phyloP scores from a whole-genome alignment of 1,284 basidiomycete species.

The Vanrija pseudolonga region DNA sequence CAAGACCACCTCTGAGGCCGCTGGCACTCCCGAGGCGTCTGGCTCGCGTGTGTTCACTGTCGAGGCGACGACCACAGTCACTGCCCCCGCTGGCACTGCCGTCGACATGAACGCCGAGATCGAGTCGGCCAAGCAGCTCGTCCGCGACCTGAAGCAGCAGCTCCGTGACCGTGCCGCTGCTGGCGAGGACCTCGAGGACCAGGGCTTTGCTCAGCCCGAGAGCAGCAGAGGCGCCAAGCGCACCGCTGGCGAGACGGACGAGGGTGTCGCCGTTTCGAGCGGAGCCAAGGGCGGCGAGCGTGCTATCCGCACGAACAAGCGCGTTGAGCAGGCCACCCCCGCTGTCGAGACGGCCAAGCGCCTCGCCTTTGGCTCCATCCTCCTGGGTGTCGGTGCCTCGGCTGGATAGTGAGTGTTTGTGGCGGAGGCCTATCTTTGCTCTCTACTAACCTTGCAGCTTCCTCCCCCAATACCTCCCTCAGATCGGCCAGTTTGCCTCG shows the following conservation, averaged over 20 bases:
- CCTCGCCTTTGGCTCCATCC: slow-evolving; percentile 42
- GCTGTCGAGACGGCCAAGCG: slow-evolving; percentile 31
- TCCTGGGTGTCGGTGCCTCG: slow-evolving; percentile 46
- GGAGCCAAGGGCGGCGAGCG: slow-evolving; percentile 28
- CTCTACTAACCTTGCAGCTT: slow-evolving; percentile 12
- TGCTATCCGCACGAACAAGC: slow-evolving; percentile 38
- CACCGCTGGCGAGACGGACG: slow-evolving; percentile 26
- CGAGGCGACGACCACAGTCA: slow-evolving; percentile 44
- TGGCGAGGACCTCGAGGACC: slow-evolving; percentile 43
- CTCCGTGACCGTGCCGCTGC: slow-evolving; percentile 35
- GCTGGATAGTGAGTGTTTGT: slow-evolving; percentile 36
- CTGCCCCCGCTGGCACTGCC: slow-evolving; percentile 29
- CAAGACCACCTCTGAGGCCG: neutral
- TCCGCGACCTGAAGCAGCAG: slow-evolving; percentile 44
- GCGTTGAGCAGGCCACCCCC: slow-evolving; percentile 24
- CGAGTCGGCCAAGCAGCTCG: slow-evolving; percentile 43
- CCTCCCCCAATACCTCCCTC: slow-evolving; percentile 19
- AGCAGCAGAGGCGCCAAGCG: slow-evolving; percentile 39
- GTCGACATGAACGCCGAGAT: slow-evolving; percentile 47
- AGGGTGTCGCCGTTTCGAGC: slow-evolving; percentile 31
- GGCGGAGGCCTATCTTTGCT: too few relatives aligned
- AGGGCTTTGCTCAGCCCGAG: slow-evolving; percentile 26
- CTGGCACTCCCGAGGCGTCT: slow-evolving; percentile 6
- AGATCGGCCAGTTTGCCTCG: too few relatives aligned
- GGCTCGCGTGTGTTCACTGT: slow-evolving; percentile 33